Base-by-base conservation (phyloP, 805 yeast species). In the Ogataea glucozyma region DNA sequence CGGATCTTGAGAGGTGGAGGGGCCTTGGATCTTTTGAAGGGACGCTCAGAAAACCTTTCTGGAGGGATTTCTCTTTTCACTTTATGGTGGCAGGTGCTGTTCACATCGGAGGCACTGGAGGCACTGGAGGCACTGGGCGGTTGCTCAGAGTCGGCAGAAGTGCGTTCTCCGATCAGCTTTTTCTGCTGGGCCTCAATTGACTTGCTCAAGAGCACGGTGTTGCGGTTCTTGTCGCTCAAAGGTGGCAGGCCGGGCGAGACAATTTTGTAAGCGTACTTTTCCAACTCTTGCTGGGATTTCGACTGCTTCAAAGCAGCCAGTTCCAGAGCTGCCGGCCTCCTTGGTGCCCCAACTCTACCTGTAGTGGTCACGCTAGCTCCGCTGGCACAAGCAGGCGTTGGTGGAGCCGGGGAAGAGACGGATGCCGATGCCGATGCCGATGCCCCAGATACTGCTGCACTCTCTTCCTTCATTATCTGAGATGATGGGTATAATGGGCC, bases 181-280 rank as follows among this genome's bases (percentile, higher is more conserved):
- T 47, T 51, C 30, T 57, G 62, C 31, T 54, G 54, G 14, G 35
- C 14, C 33, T 54, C 58, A 2, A 57, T 56, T 4, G 58, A 48
- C 35, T 46, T 54, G 35, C 59, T 53, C 14, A 40, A 22, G 22
- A 47, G 14, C 16, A 56, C 49, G 3, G 54, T 46, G 8, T 32
- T 46, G 32, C 43, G 42, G 26, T 47, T 49, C 30, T 46, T 48
- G 8, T 51, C 49, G 45, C 53, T 50, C 27, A 56, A 36, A 5
- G 56, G 54, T 3, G 57, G 59, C 20, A 56, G 39, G 2, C 58
- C 57, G 4, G 61, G 60, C 6, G 59, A 54, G 3, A 54, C 52
- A 6, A 54, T 50, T 14, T 49, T 41, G 41, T 46, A 46, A 2
- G 54, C 52, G 9, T 31, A 36, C 13, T 37, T 40, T 26, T 44